A percentile compares a stretch with the other conserved stretches of the same genome.
These are phyloP conservation scores for Bryum argenteum DNA, from an alignment of 225 moss, liverwort and hornwort species.

Conservation along the genomic window DNA sequence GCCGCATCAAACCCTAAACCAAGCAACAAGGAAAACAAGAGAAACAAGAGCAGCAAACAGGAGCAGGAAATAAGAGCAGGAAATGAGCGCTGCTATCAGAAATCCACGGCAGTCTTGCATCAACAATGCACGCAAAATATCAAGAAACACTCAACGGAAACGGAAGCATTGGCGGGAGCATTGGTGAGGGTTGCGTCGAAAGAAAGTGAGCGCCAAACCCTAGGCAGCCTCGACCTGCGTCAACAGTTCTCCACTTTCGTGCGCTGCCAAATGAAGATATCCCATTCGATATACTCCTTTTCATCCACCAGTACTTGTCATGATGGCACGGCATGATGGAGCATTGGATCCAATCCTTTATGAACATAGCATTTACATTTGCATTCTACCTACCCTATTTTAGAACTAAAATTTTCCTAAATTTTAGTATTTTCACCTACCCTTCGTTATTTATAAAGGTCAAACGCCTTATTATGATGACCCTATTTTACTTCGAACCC, in stretches of 20 bases:
- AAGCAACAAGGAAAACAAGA: too few relatives aligned
- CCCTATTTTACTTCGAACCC: background rate
- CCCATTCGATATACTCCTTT: background rate
- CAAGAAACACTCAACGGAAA: background rate
- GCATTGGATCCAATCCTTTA: background rate
- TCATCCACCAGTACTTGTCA: too few relatives aligned
- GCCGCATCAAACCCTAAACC: too few relatives aligned
- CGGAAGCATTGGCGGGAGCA: background rate
- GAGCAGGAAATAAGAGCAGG: too few relatives aligned
- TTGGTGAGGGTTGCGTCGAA: background rate
- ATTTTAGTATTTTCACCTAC: constrained; percentile 2
- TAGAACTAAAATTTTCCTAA: background rate
- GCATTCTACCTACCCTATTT: too few relatives aligned
- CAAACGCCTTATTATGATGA: constrained; percentile 11
- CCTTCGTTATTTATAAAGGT: constrained; percentile 9
- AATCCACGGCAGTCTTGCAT: background rate
- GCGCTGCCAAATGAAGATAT: background rate
- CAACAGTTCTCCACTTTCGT: background rate
- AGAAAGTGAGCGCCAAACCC: background rate
- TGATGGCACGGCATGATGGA: too few relatives aligned
- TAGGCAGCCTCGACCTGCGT: background rate
- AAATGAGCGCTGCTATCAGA: background rate
- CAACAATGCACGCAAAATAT: background rate
- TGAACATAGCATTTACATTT: too few relatives aligned
- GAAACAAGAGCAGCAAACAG: too few relatives aligned